A percentile compares a stretch with the other conserved stretches of the same genome.
Evolutionary conservation across 2,329 filamentous ascomycete genomes (phyloP).

Genomic region (Penicillium carneum): DNA sequence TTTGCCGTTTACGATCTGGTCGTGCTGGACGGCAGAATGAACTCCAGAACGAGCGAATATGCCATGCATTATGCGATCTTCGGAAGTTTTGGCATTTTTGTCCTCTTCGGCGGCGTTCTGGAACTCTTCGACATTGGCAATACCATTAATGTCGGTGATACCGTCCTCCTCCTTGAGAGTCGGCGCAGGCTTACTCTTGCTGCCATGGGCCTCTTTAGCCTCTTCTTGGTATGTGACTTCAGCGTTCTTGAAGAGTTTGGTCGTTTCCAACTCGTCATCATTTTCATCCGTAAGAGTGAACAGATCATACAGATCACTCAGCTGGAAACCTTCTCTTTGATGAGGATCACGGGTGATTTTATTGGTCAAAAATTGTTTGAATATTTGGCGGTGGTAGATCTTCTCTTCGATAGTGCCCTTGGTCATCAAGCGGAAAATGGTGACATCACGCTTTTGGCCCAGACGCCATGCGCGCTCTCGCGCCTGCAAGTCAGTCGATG

Average conservation of each 20-base stretch:
- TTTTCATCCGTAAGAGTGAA: constrained; percentile 77
- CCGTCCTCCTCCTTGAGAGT: constrained; percentile 48
- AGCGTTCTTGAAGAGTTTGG: constrained; percentile 84
- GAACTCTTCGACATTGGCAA: constrained; percentile 71
- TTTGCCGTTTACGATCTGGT: constrained; percentile 83
- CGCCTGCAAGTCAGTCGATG: constrained; percentile 93
- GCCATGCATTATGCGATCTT: constrained; percentile 82
- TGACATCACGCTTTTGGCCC: constrained; percentile 92
- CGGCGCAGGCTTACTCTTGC: constrained; percentile 3
- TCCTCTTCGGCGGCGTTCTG: constrained; percentile 57
- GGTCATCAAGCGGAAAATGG: constrained; percentile 97
- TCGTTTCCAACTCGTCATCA: constrained; percentile 79
- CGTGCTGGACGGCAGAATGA: constrained; percentile 91
- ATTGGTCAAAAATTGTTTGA: constrained; percentile 96
- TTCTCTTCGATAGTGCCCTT: constrained; percentile 98
- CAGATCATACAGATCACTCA: constrained; percentile 88
- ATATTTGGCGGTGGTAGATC: constrained; percentile 97
- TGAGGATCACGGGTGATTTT: constrained; percentile 95
- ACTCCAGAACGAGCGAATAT: constrained; percentile 87
- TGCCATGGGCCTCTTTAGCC: constrained; percentile 17
- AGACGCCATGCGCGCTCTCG: constrained; percentile 94
- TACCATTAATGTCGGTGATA: constrained; percentile 63
- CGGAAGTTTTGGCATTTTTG: constrained; percentile 52
- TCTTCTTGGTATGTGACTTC: constrained; percentile 70
- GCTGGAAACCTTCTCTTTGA: constrained; percentile 87